phyloP scores from a whole-genome alignment of 768 basidiomycete species.

The Boletus rubropictus region DNA sequence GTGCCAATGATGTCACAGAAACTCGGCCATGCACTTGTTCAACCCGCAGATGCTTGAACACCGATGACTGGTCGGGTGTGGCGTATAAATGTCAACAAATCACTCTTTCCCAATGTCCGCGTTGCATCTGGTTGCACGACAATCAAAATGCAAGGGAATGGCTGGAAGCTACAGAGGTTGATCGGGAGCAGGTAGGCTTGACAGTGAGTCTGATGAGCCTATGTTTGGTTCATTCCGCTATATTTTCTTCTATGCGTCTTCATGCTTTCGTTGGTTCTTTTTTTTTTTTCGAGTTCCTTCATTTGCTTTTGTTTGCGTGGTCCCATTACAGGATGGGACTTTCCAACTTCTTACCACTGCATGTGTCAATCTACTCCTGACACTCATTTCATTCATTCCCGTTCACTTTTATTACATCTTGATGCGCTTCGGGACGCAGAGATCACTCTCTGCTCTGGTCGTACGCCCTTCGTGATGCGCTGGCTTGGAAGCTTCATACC shows the following conservation, averaged over 20 bases:
- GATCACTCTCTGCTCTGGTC: slow-evolving; percentile 4
- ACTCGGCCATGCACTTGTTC: slow-evolving; percentile 15
- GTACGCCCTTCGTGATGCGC: slow-evolving; percentile 10
- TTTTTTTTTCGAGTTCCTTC: background rate
- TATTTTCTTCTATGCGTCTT: background rate
- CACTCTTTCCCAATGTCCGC: slow-evolving; percentile 8
- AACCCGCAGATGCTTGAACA: slow-evolving; percentile 10
- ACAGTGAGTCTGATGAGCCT: slow-evolving; percentile 22
- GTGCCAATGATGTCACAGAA: slow-evolving; percentile 20
- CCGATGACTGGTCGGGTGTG: slow-evolving; percentile 5
- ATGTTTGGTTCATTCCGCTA: slow-evolving; percentile 3
- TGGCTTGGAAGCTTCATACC: slow-evolving; percentile 15
- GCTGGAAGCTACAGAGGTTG: slow-evolving; percentile 31
- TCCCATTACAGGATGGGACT: slow-evolving; percentile 5
- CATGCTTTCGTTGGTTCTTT: slow-evolving; percentile 1
- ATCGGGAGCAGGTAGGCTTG: slow-evolving; percentile 21
- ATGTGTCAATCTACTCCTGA: slow-evolving; percentile 5
- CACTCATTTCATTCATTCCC: slow-evolving; percentile 4
- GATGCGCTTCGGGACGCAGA: slow-evolving; percentile 10
- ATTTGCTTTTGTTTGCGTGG: slow-evolving; percentile 3
- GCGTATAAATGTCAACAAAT: background rate
- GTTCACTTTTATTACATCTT: slow-evolving; percentile 8
- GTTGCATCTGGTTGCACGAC: slow-evolving; percentile 24
- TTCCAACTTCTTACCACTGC: slow-evolving; percentile 3
- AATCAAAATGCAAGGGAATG: slow-evolving; percentile 29